Evolutionary conservation across 2,329 filamentous ascomycete species (phyloP).

Genomic region (Penicillium sclerotiorum): DNA sequence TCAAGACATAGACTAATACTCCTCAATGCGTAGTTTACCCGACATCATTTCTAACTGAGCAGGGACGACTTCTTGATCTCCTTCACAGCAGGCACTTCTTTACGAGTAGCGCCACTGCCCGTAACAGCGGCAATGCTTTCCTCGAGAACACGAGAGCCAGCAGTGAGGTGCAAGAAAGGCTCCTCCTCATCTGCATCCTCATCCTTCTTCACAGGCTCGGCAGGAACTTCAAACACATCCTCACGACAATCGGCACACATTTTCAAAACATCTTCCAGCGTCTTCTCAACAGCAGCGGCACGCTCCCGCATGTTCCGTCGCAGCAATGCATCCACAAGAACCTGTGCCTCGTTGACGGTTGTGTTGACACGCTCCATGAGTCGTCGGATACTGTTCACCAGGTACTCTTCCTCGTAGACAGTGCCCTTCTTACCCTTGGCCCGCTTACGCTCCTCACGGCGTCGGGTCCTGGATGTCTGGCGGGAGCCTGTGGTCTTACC

Average conservation of each 20-base stretch:
- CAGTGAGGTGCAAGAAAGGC: slow-evolving; percentile 29
- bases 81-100: slow-evolving; percentile 57
- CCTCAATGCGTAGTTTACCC: no score
- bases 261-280: slow-evolving; percentile 73
- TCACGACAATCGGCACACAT: slow-evolving; percentile 67
- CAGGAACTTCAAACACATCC: slow-evolving; percentile 65
- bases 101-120: slow-evolving; percentile 36
- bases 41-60: slow-evolving; percentile 30
- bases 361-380: slow-evolving; percentile 80
- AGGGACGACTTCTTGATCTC: slow-evolving; percentile 44
- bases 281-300: slow-evolving; percentile 73
- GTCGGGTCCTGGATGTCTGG: slow-evolving; percentile 83
- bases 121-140: slow-evolving; percentile 42
- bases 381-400: slow-evolving; percentile 82
- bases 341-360: slow-evolving; percentile 70
- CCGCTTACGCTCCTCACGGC: slow-evolving; percentile 90
- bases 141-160: slow-evolving; percentile 41
- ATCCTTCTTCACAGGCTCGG: slow-evolving; percentile 7
- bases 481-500: slow-evolving; percentile 60
- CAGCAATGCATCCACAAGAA: slow-evolving; percentile 75
- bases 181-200: slow-evolving; percentile 23
- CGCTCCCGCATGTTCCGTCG: slow-evolving; percentile 85
- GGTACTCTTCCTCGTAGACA: slow-evolving; percentile 96
- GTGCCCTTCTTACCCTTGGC: slow-evolving; percentile 94
- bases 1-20: no score